These are phyloP conservation scores for Tubosaeta brunneosetosa DNA, from an alignment of 768 basidiomycete genomes.

Conservation along the genomic window DNA sequence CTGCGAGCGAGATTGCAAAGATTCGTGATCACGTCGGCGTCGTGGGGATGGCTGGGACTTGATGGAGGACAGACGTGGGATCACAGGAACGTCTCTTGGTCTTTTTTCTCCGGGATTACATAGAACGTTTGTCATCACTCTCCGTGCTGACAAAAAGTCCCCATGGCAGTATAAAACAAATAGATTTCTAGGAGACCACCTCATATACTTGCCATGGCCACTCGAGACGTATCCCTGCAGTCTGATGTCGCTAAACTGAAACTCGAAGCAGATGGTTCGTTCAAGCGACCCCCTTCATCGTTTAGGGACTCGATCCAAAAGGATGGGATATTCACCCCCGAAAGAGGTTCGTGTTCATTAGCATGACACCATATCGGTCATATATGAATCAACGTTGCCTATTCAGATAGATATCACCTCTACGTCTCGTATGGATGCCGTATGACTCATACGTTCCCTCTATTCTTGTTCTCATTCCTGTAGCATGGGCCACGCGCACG, in stretches of 20 bases:
- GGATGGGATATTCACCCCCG: slow-evolving; percentile 66
- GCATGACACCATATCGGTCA: neutral
- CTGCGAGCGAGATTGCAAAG: slow-evolving; percentile 83
- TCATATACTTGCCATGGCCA: neutral
- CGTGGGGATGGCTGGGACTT: slow-evolving; percentile 80
- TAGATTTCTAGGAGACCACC: neutral
- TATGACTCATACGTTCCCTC: slow-evolving; percentile 32
- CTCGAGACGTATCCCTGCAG: slow-evolving; percentile 33
- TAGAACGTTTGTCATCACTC: slow-evolving; percentile 1
- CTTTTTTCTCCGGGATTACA: slow-evolving; percentile 2
- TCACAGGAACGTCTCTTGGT: neutral
- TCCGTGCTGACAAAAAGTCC: slow-evolving; percentile 1
- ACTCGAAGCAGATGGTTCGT: slow-evolving; percentile 58
- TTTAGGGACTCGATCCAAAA: slow-evolving; percentile 57
- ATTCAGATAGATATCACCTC: slow-evolving; percentile 80
- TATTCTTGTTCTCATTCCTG: neutral
- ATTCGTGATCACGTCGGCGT: slow-evolving; percentile 87
- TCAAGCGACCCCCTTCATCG: slow-evolving; percentile 48
- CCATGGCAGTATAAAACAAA: neutral
- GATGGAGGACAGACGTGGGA: neutral
- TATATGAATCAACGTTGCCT: neutral
- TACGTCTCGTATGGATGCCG: slow-evolving; percentile 87
- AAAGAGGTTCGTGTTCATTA: slow-evolving; percentile 51
- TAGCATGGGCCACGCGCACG: slow-evolving; percentile 92
- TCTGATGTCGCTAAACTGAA: slow-evolving; percentile 54